Conservation (phyloP, 225 moss, liverwort and hornwort genomes). For the Lunularia cruciata region DNA sequence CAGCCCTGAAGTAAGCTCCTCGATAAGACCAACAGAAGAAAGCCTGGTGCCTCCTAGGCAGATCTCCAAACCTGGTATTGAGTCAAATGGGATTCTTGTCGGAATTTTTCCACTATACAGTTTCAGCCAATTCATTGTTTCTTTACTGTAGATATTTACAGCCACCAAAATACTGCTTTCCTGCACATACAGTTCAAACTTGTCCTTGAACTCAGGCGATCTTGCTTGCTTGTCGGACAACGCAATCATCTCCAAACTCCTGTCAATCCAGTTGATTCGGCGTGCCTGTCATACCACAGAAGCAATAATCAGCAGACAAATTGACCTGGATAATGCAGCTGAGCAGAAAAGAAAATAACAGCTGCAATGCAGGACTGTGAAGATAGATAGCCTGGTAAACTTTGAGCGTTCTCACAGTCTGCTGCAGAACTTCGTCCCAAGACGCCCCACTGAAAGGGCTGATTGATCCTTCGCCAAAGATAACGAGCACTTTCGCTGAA, state of each 20-base stretch:
- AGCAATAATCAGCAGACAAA: background rate
- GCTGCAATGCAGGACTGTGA: background rate
- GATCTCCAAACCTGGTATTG: slow-evolving; percentile 46
- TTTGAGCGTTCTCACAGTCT: slow-evolving; percentile 54
- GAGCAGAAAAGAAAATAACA: background rate
- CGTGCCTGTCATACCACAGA: slow-evolving; percentile 44
- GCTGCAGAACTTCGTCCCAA: slow-evolving; percentile 84
- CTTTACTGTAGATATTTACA: slow-evolving; percentile 19
- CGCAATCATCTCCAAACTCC: slow-evolving; percentile 68
- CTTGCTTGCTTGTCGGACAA: slow-evolving; percentile 46
- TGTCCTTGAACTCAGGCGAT: slow-evolving; percentile 7
- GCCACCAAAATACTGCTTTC: slow-evolving; percentile 35
- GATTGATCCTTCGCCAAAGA: slow-evolving; percentile 60
- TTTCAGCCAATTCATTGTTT: slow-evolving; percentile 33
- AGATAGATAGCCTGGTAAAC: background rate
- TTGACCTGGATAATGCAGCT: background rate
- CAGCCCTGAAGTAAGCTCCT: slow-evolving; percentile 41
- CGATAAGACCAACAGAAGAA: slow-evolving; percentile 42
- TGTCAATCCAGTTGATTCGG: slow-evolving; percentile 66
- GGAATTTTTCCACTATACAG: slow-evolving; percentile 42
- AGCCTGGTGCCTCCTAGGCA: slow-evolving; percentile 62
- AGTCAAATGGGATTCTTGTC: slow-evolving; percentile 66
- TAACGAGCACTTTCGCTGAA: slow-evolving; percentile 59
- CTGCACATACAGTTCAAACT: slow-evolving; percentile 25
- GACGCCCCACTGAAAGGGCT: slow-evolving; percentile 71